Evolutionary conservation across 2,329 filamentous ascomycete genomes (phyloP), one percentile per base, ranked within the genome.

Genomic region (Stagonosporopsis rhizophila): DNA sequence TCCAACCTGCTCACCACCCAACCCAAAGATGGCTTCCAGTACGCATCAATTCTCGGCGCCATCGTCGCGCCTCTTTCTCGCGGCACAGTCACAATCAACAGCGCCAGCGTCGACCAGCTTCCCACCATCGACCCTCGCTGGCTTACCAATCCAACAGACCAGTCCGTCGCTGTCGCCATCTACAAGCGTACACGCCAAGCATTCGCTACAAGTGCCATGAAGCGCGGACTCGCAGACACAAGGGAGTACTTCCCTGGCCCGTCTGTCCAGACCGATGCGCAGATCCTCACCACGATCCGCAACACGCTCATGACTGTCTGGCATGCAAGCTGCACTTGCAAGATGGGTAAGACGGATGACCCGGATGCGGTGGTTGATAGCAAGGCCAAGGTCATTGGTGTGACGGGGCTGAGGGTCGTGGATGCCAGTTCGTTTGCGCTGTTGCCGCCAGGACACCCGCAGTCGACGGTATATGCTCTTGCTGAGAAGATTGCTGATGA

Each of bases 401-500:
- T 75, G 1, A 39, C 61, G 14, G 59, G 62, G 6, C 48, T 77
- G 49, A 56, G 75, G 28, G 71, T 77, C 1, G 70, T 77, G 19
- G 75, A 78, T 64, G 67, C 70, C 2, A 62, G 57, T 19, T 58
- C 61, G 23, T 71, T 76, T 38, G 58, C 73, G 0, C 59, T 76
- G n/a, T 49, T 74, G 28, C 71, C 72, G n/a, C 75, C 75, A 1
- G 75, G 75, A 6, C 73, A 76, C 61, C 70, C 73, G 9, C 65
- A 69, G 62, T 48, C 44, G 35, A 67, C 61, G 6, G 50, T 72
- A 4, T 74, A 59, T 62, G 60, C 44, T 23, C 37, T 54, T 23
- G 69, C 70, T 2, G 71, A 73, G 65, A 74, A 73, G 61, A 71
- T 73, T 34, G 46, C 46, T 20, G 46, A 49, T 23, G 37, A 49